Evolutionary conservation across 495 filamentous ascomycete genomes (phyloP).

Genomic region (Hypoxylon trugodes): DNA sequence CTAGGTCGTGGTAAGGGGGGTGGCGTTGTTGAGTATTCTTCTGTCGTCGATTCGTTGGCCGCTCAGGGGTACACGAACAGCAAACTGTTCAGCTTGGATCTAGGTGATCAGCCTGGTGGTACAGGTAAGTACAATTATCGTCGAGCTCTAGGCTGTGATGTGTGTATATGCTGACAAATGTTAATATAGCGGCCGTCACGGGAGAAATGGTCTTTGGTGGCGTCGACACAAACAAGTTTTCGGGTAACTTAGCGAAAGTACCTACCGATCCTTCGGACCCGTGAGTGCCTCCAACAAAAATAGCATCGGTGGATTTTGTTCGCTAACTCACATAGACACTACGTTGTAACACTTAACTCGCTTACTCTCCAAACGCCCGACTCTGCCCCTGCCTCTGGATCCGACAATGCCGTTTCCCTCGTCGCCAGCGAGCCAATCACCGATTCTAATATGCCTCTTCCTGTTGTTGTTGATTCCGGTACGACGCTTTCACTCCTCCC

Average conservation of each 20-base stretch:
- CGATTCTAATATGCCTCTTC: conserved; percentile 52
- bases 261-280: conserved; percentile 48
- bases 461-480: conserved; percentile 74
- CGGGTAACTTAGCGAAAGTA: conserved; percentile 62
- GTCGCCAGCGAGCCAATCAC: conserved; percentile 18
- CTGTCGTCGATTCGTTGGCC: conserved; percentile 71
- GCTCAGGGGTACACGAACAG: conserved; percentile 69
- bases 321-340: conserved; percentile 48
- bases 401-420: conserved; percentile 1
- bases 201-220: conserved; percentile 85
- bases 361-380: conserved; percentile 56
- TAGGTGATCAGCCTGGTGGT: conserved; percentile 52
- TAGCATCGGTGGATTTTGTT: conserved; percentile 58
- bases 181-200: conserved; percentile 50
- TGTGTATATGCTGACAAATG: conserved; percentile 7
- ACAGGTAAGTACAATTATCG: conserved; percentile 32
- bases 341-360: conserved; percentile 64
- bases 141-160: neutral
- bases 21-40: conserved; percentile 64
- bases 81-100: conserved; percentile 75
- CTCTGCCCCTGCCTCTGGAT: conserved; percentile 2
- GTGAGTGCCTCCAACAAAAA: conserved; percentile 23
- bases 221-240: conserved; percentile 77
- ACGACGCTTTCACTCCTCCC: conserved; percentile 74
- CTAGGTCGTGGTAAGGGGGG: conserved; percentile 65